phyloP scores from a whole-genome alignment of 495 filamentous ascomycete genomes.

The Pseudevernia furfuracea region DNA sequence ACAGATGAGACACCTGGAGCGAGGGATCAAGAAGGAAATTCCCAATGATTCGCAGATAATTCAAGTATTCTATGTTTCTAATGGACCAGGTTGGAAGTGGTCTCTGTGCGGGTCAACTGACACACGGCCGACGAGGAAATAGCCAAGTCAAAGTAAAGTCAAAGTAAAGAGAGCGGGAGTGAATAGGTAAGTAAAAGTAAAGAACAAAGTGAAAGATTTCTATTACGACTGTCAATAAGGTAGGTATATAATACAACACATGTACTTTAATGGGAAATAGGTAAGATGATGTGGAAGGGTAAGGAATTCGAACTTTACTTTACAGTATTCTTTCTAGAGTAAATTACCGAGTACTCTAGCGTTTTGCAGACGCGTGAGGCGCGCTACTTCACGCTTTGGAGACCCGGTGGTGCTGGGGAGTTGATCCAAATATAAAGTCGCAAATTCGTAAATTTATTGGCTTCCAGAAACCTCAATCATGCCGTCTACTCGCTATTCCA shows the following conservation, averaged over 20 bases:
- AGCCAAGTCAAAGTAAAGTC: neutral
- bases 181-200: neutral
- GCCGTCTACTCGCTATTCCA: slow-evolving; percentile 37
- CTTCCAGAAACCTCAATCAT: neutral
- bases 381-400: neutral
- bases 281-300: neutral
- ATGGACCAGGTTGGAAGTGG: neutral
- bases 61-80: neutral
- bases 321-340: no score
- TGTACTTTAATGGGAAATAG: no score
- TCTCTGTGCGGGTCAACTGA: neutral
- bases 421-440: neutral
- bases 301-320: no score
- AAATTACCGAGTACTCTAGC: no score
- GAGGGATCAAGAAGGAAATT: neutral
- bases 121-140: neutral
- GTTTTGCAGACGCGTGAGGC: neutral
- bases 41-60: neutral
- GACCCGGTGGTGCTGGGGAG: neutral
- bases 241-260: neutral
- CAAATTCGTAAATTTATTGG: neutral
- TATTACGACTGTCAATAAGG: neutral
- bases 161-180: neutral
- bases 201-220: neutral
- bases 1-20: neutral